Evolutionary conservation across 192 early-diverging fungal species (phyloP), one percentile per base, ranked within the genome.

Genomic region (Backusella sp.): DNA sequence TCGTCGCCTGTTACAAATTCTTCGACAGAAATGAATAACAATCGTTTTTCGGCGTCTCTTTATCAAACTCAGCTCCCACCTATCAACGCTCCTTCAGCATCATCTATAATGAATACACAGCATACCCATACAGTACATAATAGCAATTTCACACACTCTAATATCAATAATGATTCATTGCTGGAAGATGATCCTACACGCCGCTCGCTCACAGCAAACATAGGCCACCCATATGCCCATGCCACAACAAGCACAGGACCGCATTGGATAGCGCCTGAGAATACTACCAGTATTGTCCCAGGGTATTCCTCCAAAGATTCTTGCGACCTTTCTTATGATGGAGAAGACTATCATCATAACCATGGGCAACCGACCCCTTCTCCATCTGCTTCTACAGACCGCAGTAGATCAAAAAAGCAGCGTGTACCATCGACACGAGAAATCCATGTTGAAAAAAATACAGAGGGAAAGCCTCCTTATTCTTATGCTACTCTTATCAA

Each of bases 401-500:
- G 73, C 14, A 74, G 59, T 65, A 74, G 70, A 71, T 71, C 70
- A 69, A 68, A 36, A 37, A 69, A 70, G 5, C 53, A 66, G 17
- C 23, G 41, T 17, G 56, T 36, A 14, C 44, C 67, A 39, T 74
- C 70, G 11, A 74, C 68, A 42, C 68, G 46, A 46, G 77, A 77
- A 23, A 65, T 79, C 19, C 77, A 66, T 42, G 77, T 80, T 19
- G 80, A 81, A 59, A 81, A 77, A 41, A 77, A 81, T 23, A 77
- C 73, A 11, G 59, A 70, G 19, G 80, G 80, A 66, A 95, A 95
- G 72, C 94, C 94, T 17, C 85, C 91, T n/a, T 86, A 91, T 66
- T 90, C 92, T 12, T 96, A 96, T 77, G 93, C 92, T 6, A 91
- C 88, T 26, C 77, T 96, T 19, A 94, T 96, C 52, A 86, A 89